phyloP scores from a whole-genome alignment of 176 grass and related monocot species.

The Bonia amplexicaulis region DNA sequence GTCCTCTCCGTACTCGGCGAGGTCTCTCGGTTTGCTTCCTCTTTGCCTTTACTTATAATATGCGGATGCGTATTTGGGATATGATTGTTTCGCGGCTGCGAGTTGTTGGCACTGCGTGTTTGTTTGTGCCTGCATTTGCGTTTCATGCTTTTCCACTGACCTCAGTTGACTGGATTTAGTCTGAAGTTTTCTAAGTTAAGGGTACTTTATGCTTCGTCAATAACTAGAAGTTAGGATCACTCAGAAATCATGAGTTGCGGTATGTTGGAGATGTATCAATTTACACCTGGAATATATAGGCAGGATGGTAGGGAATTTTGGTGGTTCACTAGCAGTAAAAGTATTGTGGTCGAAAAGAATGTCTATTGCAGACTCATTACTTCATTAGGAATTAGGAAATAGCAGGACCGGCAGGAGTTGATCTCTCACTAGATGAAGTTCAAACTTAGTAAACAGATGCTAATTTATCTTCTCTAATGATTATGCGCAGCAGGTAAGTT shows the following conservation, averaged over 20 bases:
- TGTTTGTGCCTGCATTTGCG: background rate
- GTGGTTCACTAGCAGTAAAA: no score
- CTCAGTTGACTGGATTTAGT: background rate
- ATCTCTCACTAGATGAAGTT: background rate
- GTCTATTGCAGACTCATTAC: no score
- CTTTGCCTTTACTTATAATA: background rate
- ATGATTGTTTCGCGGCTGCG: background rate
- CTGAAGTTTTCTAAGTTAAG: background rate
- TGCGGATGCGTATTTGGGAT: background rate
- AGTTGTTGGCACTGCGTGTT: background rate
- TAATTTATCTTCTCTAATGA: background rate
- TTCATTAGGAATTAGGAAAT: background rate
- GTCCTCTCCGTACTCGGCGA: constrained; percentile 39
- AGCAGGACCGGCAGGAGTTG: background rate
- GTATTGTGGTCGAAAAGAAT: background rate
- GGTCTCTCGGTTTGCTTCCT: constrained; percentile 15
- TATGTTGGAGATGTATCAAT: background rate
- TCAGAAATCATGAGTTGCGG: background rate
- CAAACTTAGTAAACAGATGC: background rate
- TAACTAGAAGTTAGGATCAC: background rate
- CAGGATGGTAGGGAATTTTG: background rate
- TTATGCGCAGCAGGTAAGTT: background rate
- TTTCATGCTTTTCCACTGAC: background rate
- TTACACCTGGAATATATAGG: background rate
- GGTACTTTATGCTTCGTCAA: background rate